A percentile compares a stretch with the other conserved stretches of the same genome.
Evolutionary conservation across 768 basidiomycete species (phyloP).

Genomic region (Russula ochroleuca): DNA sequence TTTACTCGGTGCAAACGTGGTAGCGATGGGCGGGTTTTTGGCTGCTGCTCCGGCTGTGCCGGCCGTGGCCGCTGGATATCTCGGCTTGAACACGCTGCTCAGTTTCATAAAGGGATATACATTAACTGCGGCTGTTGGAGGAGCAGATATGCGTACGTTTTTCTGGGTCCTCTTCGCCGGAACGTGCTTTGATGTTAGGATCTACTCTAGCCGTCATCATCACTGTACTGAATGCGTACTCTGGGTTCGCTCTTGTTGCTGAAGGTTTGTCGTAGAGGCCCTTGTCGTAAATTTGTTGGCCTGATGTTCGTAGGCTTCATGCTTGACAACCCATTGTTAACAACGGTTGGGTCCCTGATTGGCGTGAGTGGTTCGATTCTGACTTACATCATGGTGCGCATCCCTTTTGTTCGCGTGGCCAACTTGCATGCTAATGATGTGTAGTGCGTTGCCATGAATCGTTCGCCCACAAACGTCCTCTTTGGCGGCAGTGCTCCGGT

Average conservation of each 20-base stretch:
- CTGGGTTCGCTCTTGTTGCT: constrained; percentile 85
- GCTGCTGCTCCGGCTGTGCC: constrained; percentile 66
- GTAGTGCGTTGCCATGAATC: constrained; percentile 90
- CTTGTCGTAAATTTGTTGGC: not conserved
- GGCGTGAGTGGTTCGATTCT: constrained; percentile 89
- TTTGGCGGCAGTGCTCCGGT: constrained; percentile 77
- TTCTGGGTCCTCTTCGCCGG: no score
- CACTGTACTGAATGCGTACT: constrained; percentile 86
- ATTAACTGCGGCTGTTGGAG: constrained; percentile 87
- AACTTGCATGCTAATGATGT: constrained; percentile 17
- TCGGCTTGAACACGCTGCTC: constrained; percentile 65
- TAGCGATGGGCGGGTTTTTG: constrained; percentile 75
- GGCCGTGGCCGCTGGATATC: constrained; percentile 69
- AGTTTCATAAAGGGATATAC: constrained; percentile 86
- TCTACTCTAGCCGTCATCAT: constrained; percentile 70
- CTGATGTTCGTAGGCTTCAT: constrained; percentile 57
- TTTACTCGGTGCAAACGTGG: constrained; percentile 66
- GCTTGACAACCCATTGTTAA: constrained; percentile 80
- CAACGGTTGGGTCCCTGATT: constrained; percentile 80
- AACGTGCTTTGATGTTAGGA: constrained; percentile 4
- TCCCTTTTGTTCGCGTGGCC: not conserved
- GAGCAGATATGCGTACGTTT: constrained; percentile 85
- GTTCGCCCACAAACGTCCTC: constrained; percentile 77
- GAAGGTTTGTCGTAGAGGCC: constrained; percentile 49
- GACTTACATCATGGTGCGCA: constrained; percentile 83